Base-by-base conservation (phyloP, 768 basidiomycete species). In the Tricholoma sp. region DNA sequence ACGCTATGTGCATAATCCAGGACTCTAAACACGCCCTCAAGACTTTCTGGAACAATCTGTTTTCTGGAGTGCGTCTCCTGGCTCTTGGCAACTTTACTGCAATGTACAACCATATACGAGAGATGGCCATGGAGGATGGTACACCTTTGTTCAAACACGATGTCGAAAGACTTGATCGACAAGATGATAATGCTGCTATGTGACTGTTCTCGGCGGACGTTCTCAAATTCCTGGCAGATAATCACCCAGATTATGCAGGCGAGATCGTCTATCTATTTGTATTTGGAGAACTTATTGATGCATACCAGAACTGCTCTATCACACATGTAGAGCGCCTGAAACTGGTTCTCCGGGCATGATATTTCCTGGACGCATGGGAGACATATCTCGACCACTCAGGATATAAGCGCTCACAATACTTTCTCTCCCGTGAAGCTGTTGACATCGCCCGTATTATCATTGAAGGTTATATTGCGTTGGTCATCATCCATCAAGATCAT, bases 151-250 rank as follows among this genome's bases (percentile, higher is more conserved):
- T 50, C 52, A 45, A 55, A 18, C 65, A 63, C 0, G 72, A 74
- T 57, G 72, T 80, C 2, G 69, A 73, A 16, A 71, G 71, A 43
- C 27, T 76, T 0, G 77, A 81, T 55, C n/a, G n/a, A n/a, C n/a
- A n/a, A n/a, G n/a, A n/a, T n/a, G n/a, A n/a, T n/a, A n/a, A n/a
- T n/a, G n/a, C 78, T 0, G 79, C 79, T 0, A 55, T 68, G 2
- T 68, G 74, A 0, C 59, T 79, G 0, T 77, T 78, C 55, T 77
- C 72, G 5, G 71, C 72, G 0, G 58, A 59, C 1, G 61, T 65
- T 0, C 63, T 79, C 1, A 27, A 69, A 10, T 71, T 52, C 14
- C 31, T 71, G 7, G 50, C 57, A 1, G 47, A 68, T 0, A 45
- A 67, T 11, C 61, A 69, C 52, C 68, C 72, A 0, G 65, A 72